Conservation (phyloP, 768 basidiomycete species). For the Thelephora ganbajun region DNA sequence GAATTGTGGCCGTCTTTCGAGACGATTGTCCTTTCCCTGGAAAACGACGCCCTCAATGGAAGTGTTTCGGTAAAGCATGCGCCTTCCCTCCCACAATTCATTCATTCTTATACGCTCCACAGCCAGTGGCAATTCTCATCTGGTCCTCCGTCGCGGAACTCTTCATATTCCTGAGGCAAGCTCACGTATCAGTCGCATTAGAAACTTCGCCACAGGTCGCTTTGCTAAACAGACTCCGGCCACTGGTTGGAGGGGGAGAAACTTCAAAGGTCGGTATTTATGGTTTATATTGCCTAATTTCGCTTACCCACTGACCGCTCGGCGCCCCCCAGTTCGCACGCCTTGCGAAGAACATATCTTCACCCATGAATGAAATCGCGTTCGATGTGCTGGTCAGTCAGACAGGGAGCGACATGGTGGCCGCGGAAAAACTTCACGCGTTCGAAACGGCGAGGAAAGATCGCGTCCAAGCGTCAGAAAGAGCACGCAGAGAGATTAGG, state of each 20-base stretch:
- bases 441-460: conserved; percentile 24
- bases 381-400: conserved; percentile 39
- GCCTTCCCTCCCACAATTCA: background rate
- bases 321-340: conserved; percentile 31
- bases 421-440: conserved; percentile 54
- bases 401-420: conserved; percentile 46
- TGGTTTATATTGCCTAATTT: background rate
- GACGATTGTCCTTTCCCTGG: conserved; percentile 32
- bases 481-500: conserved; percentile 1
- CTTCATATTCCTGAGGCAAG: conserved; percentile 44
- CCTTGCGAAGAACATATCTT: conserved; percentile 35
- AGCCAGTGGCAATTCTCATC: conserved; percentile 42
- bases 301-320: conserved; percentile 2
- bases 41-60: conserved; percentile 30
- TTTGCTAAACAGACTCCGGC: conserved; percentile 34
- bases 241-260: conserved; percentile 29
- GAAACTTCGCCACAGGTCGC: conserved; percentile 37
- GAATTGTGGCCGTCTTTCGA: conserved; percentile 67
- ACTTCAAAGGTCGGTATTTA: conserved; percentile 30
- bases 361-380: conserved; percentile 32
- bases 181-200: conserved; percentile 37
- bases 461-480: background rate
- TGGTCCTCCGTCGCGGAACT: conserved; percentile 54
- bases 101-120: background rate
- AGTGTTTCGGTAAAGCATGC: conserved; percentile 14